Evolutionary conservation across 345 rosid genomes (phyloP).

Genomic region (Brassica rapa): DNA sequence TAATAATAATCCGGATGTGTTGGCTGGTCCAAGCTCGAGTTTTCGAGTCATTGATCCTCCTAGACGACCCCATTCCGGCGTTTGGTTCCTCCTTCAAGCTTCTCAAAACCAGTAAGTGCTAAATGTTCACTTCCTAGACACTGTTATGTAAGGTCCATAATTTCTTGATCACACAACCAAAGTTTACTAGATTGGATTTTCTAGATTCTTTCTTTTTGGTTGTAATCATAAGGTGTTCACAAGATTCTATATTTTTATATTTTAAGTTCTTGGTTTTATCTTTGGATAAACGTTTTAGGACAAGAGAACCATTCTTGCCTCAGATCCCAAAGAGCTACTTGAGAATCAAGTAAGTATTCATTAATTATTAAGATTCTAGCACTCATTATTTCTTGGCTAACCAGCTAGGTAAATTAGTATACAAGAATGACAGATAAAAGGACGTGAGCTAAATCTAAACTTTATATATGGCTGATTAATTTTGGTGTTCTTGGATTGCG

Average conservation of each 20-base stretch:
- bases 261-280: not conserved
- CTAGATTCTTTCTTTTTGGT: not conserved
- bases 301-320: conserved; percentile 83
- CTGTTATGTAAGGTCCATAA: conserved; percentile 1
- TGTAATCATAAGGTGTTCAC: not conserved
- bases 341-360: conserved; percentile 79
- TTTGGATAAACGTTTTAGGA: conserved; percentile 36
- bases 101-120: conserved; percentile 89
- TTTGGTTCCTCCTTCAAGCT: conserved; percentile 95
- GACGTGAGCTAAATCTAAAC: conserved; percentile 21
- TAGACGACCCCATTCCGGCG: conserved; percentile 76
- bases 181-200: not conserved
- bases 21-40: conserved; percentile 64
- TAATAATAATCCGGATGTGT: conserved; percentile 46
- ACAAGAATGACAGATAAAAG: conserved; percentile 12
- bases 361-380: not conserved
- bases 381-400: not conserved
- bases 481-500: conserved; percentile 39
- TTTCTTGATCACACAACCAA: not conserved
- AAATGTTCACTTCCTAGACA: not conserved
- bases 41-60: conserved; percentile 78
- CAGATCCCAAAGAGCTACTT: conserved; percentile 95
- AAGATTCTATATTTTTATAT: not conserved
- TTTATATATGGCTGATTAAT: conserved; percentile 16
- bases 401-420: not conserved